phyloP scores from a whole-genome alignment of 2,329 filamentous ascomycete species.

The Orbilia brochopaga region DNA sequence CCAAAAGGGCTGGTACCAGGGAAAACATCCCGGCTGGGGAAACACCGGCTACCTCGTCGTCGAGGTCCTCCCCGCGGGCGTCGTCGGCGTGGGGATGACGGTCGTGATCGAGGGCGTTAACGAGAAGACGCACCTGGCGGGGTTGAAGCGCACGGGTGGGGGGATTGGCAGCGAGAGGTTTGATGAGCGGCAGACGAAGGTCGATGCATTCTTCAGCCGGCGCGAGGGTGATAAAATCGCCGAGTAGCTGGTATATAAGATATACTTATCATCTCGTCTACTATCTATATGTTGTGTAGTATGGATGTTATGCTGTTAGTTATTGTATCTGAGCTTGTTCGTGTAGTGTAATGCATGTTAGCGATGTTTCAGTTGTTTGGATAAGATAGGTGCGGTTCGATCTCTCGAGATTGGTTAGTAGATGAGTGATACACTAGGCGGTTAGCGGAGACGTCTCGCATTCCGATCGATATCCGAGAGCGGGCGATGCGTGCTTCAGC shows the following conservation, averaged over 20 bases:
- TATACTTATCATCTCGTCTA: not conserved
- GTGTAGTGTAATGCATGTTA: too few species aligned
- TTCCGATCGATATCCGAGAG: too few species aligned
- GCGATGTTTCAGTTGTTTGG: too few species aligned
- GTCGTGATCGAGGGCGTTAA: conserved; percentile 70
- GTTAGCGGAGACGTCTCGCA: too few species aligned
- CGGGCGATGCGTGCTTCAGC: too few species aligned
- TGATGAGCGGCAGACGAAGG: conserved; percentile 75
- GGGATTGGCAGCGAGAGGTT: conserved; percentile 80
- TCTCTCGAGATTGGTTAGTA: too few species aligned
- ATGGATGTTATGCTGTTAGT: too few species aligned
- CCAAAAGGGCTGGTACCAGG: conserved; percentile 46
- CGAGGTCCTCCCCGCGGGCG: conserved; percentile 54
- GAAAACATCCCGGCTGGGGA: conserved; percentile 62
- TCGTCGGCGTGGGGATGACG: conserved; percentile 27
- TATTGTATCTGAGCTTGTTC: too few species aligned
- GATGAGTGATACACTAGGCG: too few species aligned
- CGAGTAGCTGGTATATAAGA: not conserved
- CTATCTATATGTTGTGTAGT: too few species aligned
- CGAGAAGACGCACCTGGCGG: conserved; percentile 71
- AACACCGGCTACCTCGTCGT: conserved; percentile 70
- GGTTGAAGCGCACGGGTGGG: conserved; percentile 78
- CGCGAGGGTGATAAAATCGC: conserved; percentile 55
- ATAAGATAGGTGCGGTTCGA: too few species aligned
- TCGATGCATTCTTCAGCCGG: conserved; percentile 76